Percentiles rank a stretch among this genome's conserved stretches.
Evolutionary conservation across 2,329 filamentous ascomycete species (phyloP).

Genomic region (Hypoxylon rubiginosum): DNA sequence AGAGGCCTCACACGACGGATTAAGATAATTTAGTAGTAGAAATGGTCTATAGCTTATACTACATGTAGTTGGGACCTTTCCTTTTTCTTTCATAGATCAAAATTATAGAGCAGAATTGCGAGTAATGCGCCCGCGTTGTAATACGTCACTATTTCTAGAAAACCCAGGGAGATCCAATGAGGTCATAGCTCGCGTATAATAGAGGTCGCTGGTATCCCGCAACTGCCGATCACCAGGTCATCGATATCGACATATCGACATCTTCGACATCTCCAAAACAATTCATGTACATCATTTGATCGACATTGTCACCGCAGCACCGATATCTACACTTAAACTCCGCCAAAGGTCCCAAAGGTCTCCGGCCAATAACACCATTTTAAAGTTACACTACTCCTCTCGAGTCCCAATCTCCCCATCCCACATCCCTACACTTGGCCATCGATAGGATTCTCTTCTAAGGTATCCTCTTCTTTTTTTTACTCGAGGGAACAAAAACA

Average conservation of each 20-base stretch:
- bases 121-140: constrained; percentile 6
- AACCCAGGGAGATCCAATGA: constrained; percentile 31
- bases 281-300: constrained; percentile 38
- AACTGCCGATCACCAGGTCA: constrained; percentile 41
- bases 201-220: constrained; percentile 24
- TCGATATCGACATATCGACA: constrained; percentile 16
- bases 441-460: neutral
- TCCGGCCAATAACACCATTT: constrained; percentile 25
- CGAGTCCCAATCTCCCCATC: constrained; percentile 24
- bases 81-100: neutral
- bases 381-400: constrained; percentile 19
- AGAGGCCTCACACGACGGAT: neutral
- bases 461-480: neutral
- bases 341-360: constrained; percentile 2
- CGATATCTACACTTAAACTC: neutral
- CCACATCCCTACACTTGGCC: neutral
- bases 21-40: neutral
- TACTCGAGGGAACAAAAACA: constrained; percentile 16
- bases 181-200: constrained; percentile 35
- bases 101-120: neutral
- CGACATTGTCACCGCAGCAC: constrained; percentile 31
- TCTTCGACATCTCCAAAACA: constrained; percentile 24
- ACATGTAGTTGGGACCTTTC: neutral
- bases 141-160: constrained; percentile 38
- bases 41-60: too few relatives aligned